Evolutionary conservation across 73 alveolate species (phyloP).

Genomic region (Halteria grandinella): DNA sequence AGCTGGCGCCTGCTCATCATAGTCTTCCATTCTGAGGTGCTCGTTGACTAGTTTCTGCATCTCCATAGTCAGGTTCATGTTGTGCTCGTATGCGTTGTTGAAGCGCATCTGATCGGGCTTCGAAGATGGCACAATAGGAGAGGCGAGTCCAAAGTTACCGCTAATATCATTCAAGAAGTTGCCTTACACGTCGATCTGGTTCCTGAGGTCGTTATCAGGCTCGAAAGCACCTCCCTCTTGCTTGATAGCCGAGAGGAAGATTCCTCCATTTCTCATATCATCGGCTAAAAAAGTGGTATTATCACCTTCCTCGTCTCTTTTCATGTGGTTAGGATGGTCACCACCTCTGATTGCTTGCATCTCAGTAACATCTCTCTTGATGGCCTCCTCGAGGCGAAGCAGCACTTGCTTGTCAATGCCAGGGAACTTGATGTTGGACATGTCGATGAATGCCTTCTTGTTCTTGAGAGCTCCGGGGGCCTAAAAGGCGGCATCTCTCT

Average conservation of each 20-base stretch:
- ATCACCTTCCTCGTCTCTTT: not conserved
- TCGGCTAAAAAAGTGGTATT: not conserved
- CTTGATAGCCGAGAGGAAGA: constrained; percentile 4
- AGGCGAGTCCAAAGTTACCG: too few relatives aligned
- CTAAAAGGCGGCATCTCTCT: constrained; percentile 13
- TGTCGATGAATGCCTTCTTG: constrained; percentile 16
- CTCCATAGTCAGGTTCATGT: too few relatives aligned
- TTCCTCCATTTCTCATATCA: not conserved
- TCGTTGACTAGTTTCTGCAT: not conserved
- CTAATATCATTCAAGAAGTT: too few relatives aligned
- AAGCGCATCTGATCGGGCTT: too few relatives aligned
- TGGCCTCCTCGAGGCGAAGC: not conserved
- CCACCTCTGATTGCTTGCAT: not conserved
- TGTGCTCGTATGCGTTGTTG: too few relatives aligned
- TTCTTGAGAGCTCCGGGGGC: not conserved
- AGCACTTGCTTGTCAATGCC: constrained; percentile 9
- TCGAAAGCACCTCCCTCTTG: not conserved
- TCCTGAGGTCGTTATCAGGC: constrained; percentile 14
- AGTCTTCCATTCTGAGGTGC: constrained; percentile 3
- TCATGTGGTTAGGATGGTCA: not conserved
- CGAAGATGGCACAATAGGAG: too few relatives aligned
- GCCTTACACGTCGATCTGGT: not conserved
- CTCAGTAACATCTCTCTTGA: constrained; percentile 18
- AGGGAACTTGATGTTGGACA: constrained; percentile 7
- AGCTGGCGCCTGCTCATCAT: not conserved